Base-by-base conservation (phyloP, 2,329 filamentous ascomycete genomes). In the Pseudofabraea citricarpa region DNA sequence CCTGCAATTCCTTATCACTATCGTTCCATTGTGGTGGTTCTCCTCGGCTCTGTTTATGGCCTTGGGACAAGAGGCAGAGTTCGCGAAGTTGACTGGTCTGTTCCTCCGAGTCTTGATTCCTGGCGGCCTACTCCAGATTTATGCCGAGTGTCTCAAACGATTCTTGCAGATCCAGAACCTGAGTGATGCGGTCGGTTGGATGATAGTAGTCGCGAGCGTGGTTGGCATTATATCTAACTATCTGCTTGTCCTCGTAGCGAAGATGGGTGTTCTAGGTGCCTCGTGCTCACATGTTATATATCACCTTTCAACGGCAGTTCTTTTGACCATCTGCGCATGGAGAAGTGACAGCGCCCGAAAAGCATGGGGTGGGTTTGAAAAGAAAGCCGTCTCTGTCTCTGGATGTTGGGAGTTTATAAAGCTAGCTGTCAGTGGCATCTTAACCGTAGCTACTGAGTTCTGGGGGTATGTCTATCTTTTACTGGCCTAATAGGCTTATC, bases 371-470 rank as follows among this genome's bases (percentile, higher is more conserved):
- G 86, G 86, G 3, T 83, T 90, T 61, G 79, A 78, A 16, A 70
- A 64, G 41, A 74, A 77, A 26, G 81, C 83, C 0, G 70, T 88
- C 39, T 66, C 67, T 18, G 70, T 88, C 39, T 66, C 67, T 18
- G 89, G 89, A 58, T 90, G 86, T 86, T 73, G 71, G 1, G 81
- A 81, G 9, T 91, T 93, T 60, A 73, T 83, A 2, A 77, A 79
- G 6, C 76, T 94, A 3, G 85, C 87, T 0, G 62, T 84, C 6
- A 68, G 91, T 0, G 88, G 87, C 0, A 72, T 91, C 35, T 66
- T 93, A 5, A 87, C 91, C 48, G 85, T 93, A 4, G 88, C 86
- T 7, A 90, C 87, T 0, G 88, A 93, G 64, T 93, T 87, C 86
- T 91, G 87, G 87, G 88, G 87, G 0, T 93, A 93, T 53, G 87